phyloP scores from a whole-genome alignment of 225 moss, liverwort and hornwort species.

The Climacium dendroides region DNA sequence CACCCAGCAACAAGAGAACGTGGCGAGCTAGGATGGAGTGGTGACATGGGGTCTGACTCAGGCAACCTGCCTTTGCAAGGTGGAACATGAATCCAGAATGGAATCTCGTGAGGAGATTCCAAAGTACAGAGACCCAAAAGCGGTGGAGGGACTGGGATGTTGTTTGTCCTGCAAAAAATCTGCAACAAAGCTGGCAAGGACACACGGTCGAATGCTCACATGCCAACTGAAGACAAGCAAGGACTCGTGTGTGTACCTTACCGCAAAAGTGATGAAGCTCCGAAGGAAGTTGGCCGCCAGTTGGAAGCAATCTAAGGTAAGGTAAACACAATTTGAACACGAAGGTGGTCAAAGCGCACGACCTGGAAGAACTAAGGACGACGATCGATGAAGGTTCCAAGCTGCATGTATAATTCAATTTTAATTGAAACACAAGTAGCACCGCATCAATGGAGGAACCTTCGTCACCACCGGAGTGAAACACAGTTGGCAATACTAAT shows the following conservation, averaged over 20 bases:
- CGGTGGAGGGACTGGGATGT: background rate
- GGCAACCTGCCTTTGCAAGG: background rate
- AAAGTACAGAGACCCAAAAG: background rate
- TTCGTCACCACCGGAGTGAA: background rate
- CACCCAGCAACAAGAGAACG: background rate
- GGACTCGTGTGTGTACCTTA: background rate
- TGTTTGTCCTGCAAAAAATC: background rate
- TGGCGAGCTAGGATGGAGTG: background rate
- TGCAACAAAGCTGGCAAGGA: background rate
- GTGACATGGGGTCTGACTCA: background rate
- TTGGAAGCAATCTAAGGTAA: background rate
- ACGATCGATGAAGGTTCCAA: background rate
- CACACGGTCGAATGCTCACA: background rate
- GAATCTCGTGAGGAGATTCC: background rate
- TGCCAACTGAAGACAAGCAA: background rate
- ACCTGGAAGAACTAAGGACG: background rate
- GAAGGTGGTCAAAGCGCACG: background rate
- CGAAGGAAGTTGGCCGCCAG: background rate
- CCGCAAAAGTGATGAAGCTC: background rate
- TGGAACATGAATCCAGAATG: background rate
- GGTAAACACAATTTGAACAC: background rate
- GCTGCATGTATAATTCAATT: background rate
- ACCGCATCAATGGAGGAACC: background rate
- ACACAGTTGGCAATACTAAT: background rate
- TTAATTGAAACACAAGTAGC: too few relatives aligned